A percentile compares a stretch with the other conserved stretches of the same genome.
Conservation (phyloP, 768 basidiomycete species). For the Phylloporus sp. region DNA sequence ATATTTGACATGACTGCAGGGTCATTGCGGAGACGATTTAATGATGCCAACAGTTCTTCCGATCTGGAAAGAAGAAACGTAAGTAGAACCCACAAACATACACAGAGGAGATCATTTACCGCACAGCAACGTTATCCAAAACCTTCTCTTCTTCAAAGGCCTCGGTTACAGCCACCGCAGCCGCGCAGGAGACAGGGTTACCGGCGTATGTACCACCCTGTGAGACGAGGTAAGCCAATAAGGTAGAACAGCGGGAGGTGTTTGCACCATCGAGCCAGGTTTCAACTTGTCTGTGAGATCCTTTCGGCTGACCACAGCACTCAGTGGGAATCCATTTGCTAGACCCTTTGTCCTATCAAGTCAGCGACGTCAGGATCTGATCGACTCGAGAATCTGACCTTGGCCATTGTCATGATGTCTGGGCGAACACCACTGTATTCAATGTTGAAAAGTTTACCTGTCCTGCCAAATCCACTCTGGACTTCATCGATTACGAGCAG, state of each 20-base stretch:
- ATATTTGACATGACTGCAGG: constrained; percentile 54
- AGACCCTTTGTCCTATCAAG: constrained; percentile 47
- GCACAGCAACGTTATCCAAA: constrained; percentile 69
- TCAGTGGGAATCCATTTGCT: constrained; percentile 92
- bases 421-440: constrained; percentile 83
- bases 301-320: constrained; percentile 76
- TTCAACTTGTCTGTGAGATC: constrained; percentile 75
- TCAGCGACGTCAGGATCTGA: constrained; percentile 4
- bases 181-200: constrained; percentile 90
- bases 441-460: constrained; percentile 78
- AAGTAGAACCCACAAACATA: constrained; percentile 1
- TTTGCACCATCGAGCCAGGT: constrained; percentile 72
- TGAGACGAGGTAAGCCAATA: constrained; percentile 7
- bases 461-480: constrained; percentile 87
- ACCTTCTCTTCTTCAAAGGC: constrained; percentile 78
- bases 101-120: constrained; percentile 40
- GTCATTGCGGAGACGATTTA: constrained; percentile 56
- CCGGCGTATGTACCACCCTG: constrained; percentile 90
- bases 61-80: constrained; percentile 45
- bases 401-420: constrained; percentile 87
- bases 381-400: constrained; percentile 42
- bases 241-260: background rate
- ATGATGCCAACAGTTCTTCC: constrained; percentile 59
- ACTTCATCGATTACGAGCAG: constrained; percentile 85
- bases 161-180: constrained; percentile 78